Base-by-base conservation (phyloP, 2,329 filamentous ascomycete genomes). In the Exophiala lecanii-corni region DNA sequence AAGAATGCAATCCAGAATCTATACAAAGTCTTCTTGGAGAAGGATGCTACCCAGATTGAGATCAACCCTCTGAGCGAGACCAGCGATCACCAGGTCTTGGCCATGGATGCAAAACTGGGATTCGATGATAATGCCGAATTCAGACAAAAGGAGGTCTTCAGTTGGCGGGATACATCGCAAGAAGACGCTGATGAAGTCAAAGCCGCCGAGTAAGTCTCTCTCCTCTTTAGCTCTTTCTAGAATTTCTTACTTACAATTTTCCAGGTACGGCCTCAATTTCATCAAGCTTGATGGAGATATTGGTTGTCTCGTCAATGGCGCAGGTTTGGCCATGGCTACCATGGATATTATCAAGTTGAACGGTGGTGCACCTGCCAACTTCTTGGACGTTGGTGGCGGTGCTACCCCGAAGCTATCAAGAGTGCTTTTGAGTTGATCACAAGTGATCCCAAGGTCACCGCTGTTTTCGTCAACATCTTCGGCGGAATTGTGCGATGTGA, bases 321-420 rank as follows among this genome's bases (percentile, higher is more conserved):
- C 92, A 61, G 92, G 92, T 74, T 85, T 98, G 57, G 92, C 92
- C 72, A 98, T 98, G 92, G 92, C 92, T 53, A 98, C 92, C 67
- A 98, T 98, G 92, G 92, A 98, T 71, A 97, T 98, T 70, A 98
- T 98, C 80, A 97, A 98, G 82, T 81, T 98, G 53, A 98, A 97
- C 73, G 92, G 92, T 59, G 92, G 92, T 54, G 76, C 81, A 63
- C 92, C 92, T 51, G 92, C 92, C 59, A 98, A 98, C 81, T 98
- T 98, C 82, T 78, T 98, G 59, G 92, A 98, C 67, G 92, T 98
- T 58, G 92, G 92, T 63, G 92, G 92, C 67, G 92, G 92, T 75
- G 92, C 92, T 57, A 98, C 92, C 49, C 92, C 23, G 84, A 89
- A 56, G 92, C 92, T 60, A 98, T 98, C 73, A 87, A 89, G 75